Evolutionary conservation across 2,329 filamentous ascomycete genomes (phyloP).

Genomic region (Botrytis pseudocinerea): DNA sequence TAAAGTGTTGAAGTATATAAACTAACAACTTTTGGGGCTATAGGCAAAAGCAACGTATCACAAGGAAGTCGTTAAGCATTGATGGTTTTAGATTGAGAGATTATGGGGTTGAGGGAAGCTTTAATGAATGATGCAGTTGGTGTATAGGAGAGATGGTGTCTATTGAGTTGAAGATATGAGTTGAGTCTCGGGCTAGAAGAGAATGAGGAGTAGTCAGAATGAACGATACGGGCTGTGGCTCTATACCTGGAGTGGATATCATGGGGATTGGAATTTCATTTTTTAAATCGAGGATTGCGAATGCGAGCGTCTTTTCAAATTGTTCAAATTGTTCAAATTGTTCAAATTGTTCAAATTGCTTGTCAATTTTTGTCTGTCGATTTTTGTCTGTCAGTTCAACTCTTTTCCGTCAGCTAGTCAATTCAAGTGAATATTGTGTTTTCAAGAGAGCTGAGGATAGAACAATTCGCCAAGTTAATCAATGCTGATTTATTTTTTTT

Average conservation of each 20-base stretch:
- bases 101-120: not conserved
- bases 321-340: too few relatives aligned
- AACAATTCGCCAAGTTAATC: not conserved
- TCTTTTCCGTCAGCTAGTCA: not conserved
- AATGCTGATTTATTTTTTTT: not conserved
- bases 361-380: not conserved
- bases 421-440: not conserved
- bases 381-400: not conserved
- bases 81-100: not conserved
- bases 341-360: not conserved
- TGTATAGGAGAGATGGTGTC: not conserved
- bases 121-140: not conserved
- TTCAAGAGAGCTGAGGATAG: not conserved
- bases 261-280: not conserved
- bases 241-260: not conserved
- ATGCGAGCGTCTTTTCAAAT: not conserved
- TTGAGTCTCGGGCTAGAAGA: not conserved
- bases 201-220: not conserved
- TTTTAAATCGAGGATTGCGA: rapidly evolving
- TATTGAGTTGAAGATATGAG: not conserved
- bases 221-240: too few relatives aligned
- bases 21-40: not conserved
- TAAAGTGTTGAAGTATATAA: not conserved
- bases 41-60: slow-evolving; percentile 1
- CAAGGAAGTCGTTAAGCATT: not conserved